These are phyloP conservation scores for Pleurostoma richardsiae DNA, from an alignment of 2,329 filamentous ascomycete genomes.

Conservation along the genomic window DNA sequence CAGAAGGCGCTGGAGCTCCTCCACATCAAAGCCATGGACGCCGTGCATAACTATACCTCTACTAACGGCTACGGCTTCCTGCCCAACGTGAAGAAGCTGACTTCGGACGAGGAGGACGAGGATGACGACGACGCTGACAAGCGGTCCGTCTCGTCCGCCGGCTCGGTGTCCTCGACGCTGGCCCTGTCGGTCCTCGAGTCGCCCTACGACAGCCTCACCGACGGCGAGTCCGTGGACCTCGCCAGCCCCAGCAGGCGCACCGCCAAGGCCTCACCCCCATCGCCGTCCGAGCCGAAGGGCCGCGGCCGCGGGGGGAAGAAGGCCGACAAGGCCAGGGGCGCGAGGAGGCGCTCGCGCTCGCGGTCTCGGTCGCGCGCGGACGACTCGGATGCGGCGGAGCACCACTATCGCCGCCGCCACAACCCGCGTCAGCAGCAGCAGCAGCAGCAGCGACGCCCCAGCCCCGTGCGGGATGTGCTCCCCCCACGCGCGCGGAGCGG, in stretches of 20 bases:
- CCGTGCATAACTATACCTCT: slow-evolving; percentile 24
- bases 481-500: too few relatives aligned
- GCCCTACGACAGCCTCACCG: slow-evolving; percentile 7
- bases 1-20: slow-evolving; percentile 28
- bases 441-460: too few relatives aligned
- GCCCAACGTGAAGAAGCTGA: slow-evolving; percentile 6
- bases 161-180: slow-evolving; percentile 3
- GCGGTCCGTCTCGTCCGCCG: neutral
- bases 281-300: too few relatives aligned
- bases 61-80: slow-evolving; percentile 24
- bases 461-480: too few relatives aligned
- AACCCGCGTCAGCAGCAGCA: too few relatives aligned
- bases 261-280: too few relatives aligned
- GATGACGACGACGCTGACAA: slow-evolving; percentile 3
- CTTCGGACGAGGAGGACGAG: slow-evolving; percentile 5
- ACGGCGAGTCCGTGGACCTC: neutral
- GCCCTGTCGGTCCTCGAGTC: slow-evolving; percentile 7
- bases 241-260: too few relatives aligned
- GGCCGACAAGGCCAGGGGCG: neutral
- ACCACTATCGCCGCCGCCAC: too few relatives aligned
- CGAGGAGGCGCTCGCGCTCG: neutral
- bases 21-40: slow-evolving; percentile 31
- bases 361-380: neutral
- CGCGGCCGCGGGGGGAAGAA: too few relatives aligned
- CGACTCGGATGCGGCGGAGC: too few relatives aligned